Base-by-base conservation (phyloP, 345 rosid genomes). In the Cardamine occulta region DNA sequence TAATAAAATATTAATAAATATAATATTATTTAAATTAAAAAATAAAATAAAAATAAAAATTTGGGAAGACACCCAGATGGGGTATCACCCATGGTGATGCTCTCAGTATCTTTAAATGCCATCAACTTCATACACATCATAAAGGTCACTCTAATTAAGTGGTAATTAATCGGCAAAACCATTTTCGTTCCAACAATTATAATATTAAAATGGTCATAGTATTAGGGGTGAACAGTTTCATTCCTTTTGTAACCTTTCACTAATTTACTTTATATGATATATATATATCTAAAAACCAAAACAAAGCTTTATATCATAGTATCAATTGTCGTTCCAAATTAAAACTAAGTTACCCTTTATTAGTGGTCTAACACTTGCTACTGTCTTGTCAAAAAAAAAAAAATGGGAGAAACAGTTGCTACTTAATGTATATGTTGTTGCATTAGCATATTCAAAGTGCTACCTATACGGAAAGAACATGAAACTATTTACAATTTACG, bases 91-190 rank as follows among this genome's bases (percentile, higher is more conserved):
- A n/a, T n/a, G n/a, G n/a, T n/a, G n/a, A n/a, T n/a, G n/a, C n/a
- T n/a, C n/a, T n/a, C 28, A 68, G 74, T 68, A 75, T 74, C 61
- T 68, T 40, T 60, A 37, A 59, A 42, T 59, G 31, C 48, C 44
- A 40, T 59, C 63, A 58, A 35, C 8, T 19, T 51, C 70, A 18
- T 49, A 49, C 68, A 57, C 40, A 35, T 40, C 67, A 66, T 39
- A 59, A 49, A 67, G 67, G 47, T 37, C 28, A 45, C 58, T 42
- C 58, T 54, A 18, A 34, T 59, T 31, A 18, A 54, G 70, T 42
- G 54, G 35, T 31, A 63, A 63, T 42, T 31, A 63, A 53, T 63
- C 56, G 34, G 45, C 64, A 42, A 63, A 53, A 42, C 24, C 70
- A 63, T 52, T 28, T 19, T 63, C 34, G 51, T 34, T 65, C 11